phyloP scores from a whole-genome alignment of 176 grass and related monocot genomes.

The Carex myosuroides region DNA sequence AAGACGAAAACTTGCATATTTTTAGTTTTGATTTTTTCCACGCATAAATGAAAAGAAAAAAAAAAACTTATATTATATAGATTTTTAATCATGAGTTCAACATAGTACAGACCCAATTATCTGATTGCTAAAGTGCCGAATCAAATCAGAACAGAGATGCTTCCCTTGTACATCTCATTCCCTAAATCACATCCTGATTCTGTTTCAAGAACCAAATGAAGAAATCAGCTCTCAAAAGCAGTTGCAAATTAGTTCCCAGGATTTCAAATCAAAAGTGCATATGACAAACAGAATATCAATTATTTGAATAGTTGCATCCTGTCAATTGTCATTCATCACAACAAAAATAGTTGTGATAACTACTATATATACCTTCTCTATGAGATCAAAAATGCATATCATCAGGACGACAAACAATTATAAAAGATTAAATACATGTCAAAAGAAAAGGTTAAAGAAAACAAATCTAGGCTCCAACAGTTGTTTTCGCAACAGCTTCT shows the following conservation, averaged over 20 bases:
- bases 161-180: background rate
- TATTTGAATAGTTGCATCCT: background rate
- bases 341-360: background rate
- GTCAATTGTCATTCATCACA: background rate
- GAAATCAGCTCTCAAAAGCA: background rate
- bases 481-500: constrained; percentile 21
- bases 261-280: background rate
- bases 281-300: background rate
- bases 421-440: background rate
- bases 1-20: too few species aligned
- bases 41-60: too few species aligned
- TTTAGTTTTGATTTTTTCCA: too few species aligned
- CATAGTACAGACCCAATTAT: too few species aligned
- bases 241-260: background rate
- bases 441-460: background rate
- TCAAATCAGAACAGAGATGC: too few species aligned
- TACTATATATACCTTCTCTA: constrained; percentile 3
- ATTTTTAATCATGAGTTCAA: too few species aligned
- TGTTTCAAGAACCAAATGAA: background rate
- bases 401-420: background rate
- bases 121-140: too few species aligned
- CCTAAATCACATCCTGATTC: background rate
- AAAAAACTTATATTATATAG: too few species aligned
- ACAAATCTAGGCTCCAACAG: constrained; percentile 4
- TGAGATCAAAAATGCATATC: constrained; percentile 10